Evolutionary conservation across 148 eudicot species (phyloP).

Genomic region (Nepenthes mirabilis): DNA sequence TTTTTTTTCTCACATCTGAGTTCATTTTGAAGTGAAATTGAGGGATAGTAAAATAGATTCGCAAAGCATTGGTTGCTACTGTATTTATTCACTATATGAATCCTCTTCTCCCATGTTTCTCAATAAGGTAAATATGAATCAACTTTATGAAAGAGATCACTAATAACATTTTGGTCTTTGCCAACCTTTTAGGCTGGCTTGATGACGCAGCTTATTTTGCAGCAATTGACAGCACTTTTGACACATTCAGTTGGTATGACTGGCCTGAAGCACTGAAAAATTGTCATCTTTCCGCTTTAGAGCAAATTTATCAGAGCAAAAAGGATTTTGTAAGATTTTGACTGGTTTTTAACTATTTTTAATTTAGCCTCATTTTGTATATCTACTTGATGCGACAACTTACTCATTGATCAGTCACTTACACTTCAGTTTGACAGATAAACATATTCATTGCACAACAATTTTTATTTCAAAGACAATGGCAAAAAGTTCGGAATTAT

Average conservation of each 20-base stretch:
- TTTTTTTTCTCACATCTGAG: too few relatives aligned
- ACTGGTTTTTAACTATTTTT: slow-evolving; percentile 6
- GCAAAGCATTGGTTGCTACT: too few relatives aligned
- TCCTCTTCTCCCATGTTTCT: too few relatives aligned
- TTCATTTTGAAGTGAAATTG: too few relatives aligned
- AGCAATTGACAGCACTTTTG: slow-evolving; percentile 60
- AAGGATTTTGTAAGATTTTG: slow-evolving; percentile 63
- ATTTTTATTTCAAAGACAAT: slow-evolving; percentile 92
- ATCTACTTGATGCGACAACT: slow-evolving; percentile 4
- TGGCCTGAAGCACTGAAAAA: slow-evolving; percentile 93
- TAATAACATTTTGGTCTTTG: not conserved
- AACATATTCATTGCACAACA: slow-evolving; percentile 77
- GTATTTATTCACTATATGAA: too few relatives aligned
- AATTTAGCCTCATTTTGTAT: not conserved
- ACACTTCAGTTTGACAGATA: slow-evolving; percentile 48
- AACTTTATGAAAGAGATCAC: not conserved
- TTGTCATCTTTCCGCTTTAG: slow-evolving; percentile 80
- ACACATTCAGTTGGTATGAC: slow-evolving; percentile 72
- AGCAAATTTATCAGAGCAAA: slow-evolving; percentile 60
- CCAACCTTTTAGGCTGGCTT: slow-evolving; percentile 71
- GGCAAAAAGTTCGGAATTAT: slow-evolving; percentile 76
- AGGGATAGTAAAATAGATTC: too few relatives aligned
- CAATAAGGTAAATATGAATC: not conserved
- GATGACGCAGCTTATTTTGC: slow-evolving; percentile 98
- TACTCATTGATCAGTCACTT: slow-evolving; percentile 15